Evolutionary conservation across 2,329 filamentous ascomycete genomes (phyloP).

Genomic region (Septoria linicola): DNA sequence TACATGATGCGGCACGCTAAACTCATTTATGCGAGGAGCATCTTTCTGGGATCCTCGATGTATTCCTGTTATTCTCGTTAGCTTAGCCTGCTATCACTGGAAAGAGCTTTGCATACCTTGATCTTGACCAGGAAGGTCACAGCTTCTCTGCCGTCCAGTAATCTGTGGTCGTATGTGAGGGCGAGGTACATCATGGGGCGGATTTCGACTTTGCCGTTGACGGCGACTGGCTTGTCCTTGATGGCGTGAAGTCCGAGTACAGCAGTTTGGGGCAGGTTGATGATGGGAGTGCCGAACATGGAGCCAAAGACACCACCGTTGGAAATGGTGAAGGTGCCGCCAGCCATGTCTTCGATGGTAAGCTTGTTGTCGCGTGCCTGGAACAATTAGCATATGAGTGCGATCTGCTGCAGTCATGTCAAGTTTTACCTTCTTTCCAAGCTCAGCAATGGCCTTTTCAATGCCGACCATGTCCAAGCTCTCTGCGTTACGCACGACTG

Average conservation of each 20-base stretch:
- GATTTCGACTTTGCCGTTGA: constrained; percentile 93
- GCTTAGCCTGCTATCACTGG: background rate
- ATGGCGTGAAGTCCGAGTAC: constrained; percentile 93
- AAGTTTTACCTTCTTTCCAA: constrained; percentile 83
- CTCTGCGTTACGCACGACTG: constrained; percentile 92
- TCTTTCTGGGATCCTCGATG: constrained; percentile 90
- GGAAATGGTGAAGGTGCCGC: constrained; percentile 96
- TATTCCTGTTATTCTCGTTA: constrained; percentile 53
- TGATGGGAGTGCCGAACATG: constrained; percentile 95
- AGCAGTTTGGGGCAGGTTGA: constrained; percentile 90
- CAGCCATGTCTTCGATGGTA: constrained; percentile 98
- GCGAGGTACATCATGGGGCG: constrained; percentile 99
- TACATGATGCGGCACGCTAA: constrained; percentile 13
- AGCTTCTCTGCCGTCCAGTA: constrained; percentile 91
- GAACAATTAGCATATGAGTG: background rate
- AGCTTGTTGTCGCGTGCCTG: constrained; percentile 93
- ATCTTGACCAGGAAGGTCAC: constrained; percentile 95
- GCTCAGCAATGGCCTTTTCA: constrained; percentile 85
- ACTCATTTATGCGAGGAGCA: constrained; percentile 60
- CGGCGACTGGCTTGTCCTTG: constrained; percentile 85
- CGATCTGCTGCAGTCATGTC: constrained; percentile 4
- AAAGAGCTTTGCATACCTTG: constrained; percentile 56
- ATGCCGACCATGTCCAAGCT: constrained; percentile 82
- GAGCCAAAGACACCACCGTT: constrained; percentile 97
- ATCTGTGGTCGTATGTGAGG: constrained; percentile 93